A percentile compares a stretch with the other conserved stretches of the same genome.
Conservation (phyloP, 2,329 filamentous ascomycete species). For the Aureobasidium sp. region DNA sequence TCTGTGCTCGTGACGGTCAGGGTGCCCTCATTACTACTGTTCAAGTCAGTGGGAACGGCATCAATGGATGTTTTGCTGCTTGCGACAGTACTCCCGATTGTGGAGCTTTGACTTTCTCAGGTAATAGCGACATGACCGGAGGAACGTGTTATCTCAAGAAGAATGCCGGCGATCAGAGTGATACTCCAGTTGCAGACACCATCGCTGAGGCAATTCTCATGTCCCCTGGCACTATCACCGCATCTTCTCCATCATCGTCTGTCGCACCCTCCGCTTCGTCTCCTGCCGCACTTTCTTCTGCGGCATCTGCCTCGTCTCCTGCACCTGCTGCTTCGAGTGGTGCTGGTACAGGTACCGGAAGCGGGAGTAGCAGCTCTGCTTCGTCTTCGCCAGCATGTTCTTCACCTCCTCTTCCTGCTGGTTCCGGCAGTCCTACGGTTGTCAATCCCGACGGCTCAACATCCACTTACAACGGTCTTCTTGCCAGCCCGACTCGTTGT, state of each 20-base stretch:
- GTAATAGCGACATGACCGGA: constrained; percentile 10
- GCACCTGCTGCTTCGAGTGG: constrained; percentile 8
- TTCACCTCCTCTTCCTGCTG: constrained; percentile 2
- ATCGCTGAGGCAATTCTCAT: neutral
- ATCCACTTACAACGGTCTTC: neutral
- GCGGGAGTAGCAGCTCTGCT: neutral
- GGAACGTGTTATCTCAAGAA: constrained; percentile 12
- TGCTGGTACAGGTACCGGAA: too few species aligned
- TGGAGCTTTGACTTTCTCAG: constrained; percentile 15
- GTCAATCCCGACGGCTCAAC: constrained; percentile 6
- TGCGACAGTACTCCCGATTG: constrained; percentile 14
- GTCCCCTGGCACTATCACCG: neutral
- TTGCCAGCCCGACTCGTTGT: constrained; percentile 23
- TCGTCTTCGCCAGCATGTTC: neutral
- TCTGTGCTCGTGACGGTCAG: constrained; percentile 1
- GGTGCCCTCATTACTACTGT: neutral
- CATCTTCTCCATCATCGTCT: too few species aligned
- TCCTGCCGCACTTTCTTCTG: too few species aligned
- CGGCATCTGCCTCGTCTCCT: neutral
- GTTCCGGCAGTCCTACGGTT: constrained; percentile 9
- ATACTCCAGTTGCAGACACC: neutral
- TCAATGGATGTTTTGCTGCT: constrained; percentile 16
- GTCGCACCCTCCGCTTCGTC: too few species aligned
- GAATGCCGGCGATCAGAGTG: neutral
- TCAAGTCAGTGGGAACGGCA: neutral